Evolutionary conservation across 495 filamentous ascomycete genomes (phyloP).

Genomic region (Cairneyella variabilis): DNA sequence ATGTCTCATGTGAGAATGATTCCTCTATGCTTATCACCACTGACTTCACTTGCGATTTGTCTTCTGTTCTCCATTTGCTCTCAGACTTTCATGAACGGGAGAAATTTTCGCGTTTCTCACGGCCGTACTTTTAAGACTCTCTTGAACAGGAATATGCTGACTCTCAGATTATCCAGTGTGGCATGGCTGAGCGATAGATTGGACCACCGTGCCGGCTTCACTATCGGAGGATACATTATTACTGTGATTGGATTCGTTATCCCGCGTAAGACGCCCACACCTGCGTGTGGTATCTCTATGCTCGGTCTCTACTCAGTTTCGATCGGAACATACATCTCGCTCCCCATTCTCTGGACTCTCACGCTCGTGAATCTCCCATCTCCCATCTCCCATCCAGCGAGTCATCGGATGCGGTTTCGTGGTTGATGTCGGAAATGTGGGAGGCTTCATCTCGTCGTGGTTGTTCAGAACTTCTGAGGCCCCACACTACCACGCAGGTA

Average conservation of each 20-base stretch:
- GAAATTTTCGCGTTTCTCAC: too few relatives aligned
- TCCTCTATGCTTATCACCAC: too few relatives aligned
- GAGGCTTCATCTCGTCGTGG: conserved; percentile 13
- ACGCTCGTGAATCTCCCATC: conserved; percentile 15
- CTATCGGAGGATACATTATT: conserved; percentile 29
- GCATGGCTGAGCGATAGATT: conserved; percentile 29
- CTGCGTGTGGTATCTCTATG: conserved; percentile 18
- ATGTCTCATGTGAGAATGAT: conserved; percentile 4
- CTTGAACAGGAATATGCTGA: too few relatives aligned
- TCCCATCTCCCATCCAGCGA: conserved; percentile 12
- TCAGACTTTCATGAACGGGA: too few relatives aligned
- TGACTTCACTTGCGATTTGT: too few relatives aligned
- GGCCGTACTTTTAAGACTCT: too few relatives aligned
- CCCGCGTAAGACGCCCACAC: conserved; percentile 26
- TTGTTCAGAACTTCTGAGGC: conserved; percentile 5
- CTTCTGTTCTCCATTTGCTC: too few relatives aligned
- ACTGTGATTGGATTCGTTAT: conserved; percentile 31
- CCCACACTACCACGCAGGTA: conserved; percentile 1
- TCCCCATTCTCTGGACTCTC: conserved; percentile 21
- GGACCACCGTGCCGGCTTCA: conserved; percentile 33
- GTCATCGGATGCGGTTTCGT: conserved; percentile 16
- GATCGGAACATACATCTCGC: conserved; percentile 13
- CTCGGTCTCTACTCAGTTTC: conserved; percentile 19
- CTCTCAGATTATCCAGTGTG: too few relatives aligned
- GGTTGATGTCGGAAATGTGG: conserved; percentile 22